Base-by-base conservation (phyloP, 306 rosid genomes). In the Cyamopsis tetragonoloba region DNA sequence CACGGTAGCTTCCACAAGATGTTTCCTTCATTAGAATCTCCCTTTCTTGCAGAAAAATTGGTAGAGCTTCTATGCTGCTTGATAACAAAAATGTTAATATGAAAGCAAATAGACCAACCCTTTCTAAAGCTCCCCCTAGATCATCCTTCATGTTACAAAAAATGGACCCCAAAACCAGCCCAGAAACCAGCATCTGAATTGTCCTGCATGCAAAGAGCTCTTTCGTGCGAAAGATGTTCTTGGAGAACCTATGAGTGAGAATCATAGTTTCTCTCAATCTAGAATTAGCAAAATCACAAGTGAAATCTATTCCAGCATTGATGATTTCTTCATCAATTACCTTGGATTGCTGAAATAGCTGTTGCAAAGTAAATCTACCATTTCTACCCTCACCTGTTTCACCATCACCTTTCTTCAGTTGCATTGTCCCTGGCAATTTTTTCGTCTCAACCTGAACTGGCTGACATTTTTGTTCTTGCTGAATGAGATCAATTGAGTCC, bases 21-120 rank as follows among this genome's bases (percentile, higher is more conserved):
- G 97, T 93, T 58, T 93, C 98, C 75, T 83, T 93, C 97, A 89
- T 86, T 42, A 93, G 80, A 78, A 93, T 93, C 76, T 86, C 96
- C 68, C 88, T 93, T 75, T 93, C 98, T 80, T 93, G 97, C 63
- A 93, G 75, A 77, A 93, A 89, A 53, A 93, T 80, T 4, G 98
- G 98, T 44, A 89, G 76, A 49, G 98, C 98, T 80, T 93, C 98
- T 24, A 85, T 84, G 15, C 93, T 89, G 83, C 87, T 82, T n/a
- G 98, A 86, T 49, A 93, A 43, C 72, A 89, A 72, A 38, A 89
- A 86, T 0, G 96, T 88, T 55, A 93, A 58, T 48, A 88, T 88
- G 82, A 93, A 93, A 7, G 98, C 98, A 81, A 89, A 93, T 24
- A 93, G 78, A 27, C 98, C 98, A 4, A 93, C 93, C 84, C 81